Percentiles rank a stretch among this genome's conserved stretches.
Conservation (phyloP, 228 moss, liverwort and hornwort species). For the Sphagnum magellanicum region DNA sequence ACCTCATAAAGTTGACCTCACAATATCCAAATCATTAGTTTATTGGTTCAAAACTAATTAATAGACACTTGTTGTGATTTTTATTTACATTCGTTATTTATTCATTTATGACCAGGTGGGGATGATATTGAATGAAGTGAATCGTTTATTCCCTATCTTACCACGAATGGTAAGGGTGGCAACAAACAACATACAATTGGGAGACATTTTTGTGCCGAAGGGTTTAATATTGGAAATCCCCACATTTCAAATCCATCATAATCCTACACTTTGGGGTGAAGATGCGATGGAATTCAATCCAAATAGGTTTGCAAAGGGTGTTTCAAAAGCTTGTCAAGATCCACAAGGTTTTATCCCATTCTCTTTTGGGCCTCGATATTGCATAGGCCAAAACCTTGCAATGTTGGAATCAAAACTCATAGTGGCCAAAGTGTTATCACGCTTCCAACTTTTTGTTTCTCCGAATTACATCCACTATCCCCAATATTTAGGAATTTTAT, state of each 20-base stretch:
- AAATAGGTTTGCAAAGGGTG: conserved; percentile 15
- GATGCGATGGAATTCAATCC: conserved; percentile 19
- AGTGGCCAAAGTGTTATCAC: conserved; percentile 5
- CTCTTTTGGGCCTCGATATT: conserved; percentile 12
- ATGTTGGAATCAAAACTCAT: conserved; percentile 10
- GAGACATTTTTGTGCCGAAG: conserved; percentile 29
- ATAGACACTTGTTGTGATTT: too few relatives aligned
- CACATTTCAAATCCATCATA: conserved; percentile 5
- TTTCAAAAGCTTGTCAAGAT: conserved; percentile 9
- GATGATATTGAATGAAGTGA: conserved; percentile 36
- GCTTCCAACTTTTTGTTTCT: conserved; percentile 10
- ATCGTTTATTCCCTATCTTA: conserved; percentile 21
- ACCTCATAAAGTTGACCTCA: background rate
- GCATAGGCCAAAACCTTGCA: too few relatives aligned
- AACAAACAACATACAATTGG: conserved; percentile 24
- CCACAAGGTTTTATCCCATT: conserved; percentile 13
- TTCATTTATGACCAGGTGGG: conserved; percentile 20
- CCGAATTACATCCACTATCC: conserved; percentile 12
- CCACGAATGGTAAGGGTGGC: conserved; percentile 20
- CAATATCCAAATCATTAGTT: background rate
- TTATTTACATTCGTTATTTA: too few relatives aligned
- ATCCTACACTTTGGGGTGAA: conserved; percentile 16
- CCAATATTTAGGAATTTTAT: background rate
- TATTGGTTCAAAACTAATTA: background rate
- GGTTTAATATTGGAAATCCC: conserved; percentile 9